phyloP scores from a whole-genome alignment of 176 grass and related monocot species.

The Carex scoparia region DNA sequence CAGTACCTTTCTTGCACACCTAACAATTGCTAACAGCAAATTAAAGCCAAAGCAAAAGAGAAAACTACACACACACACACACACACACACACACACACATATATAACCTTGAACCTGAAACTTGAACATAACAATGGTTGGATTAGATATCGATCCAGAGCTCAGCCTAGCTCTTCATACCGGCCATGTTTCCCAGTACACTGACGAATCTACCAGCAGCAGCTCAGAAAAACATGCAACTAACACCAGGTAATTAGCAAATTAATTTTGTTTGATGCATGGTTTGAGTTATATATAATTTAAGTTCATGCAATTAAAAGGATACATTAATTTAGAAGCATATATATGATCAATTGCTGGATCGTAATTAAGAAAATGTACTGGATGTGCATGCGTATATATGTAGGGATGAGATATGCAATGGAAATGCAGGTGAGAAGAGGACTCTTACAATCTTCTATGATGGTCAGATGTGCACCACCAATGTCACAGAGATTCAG shows the following conservation, averaged over 20 bases:
- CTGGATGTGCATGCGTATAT: background rate
- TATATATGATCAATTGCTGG: background rate
- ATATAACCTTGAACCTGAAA: background rate
- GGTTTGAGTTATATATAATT: background rate
- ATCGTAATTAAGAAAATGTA: background rate
- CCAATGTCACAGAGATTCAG: slow-evolving; percentile 62
- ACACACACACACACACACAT: too few relatives aligned
- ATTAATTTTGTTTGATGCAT: background rate
- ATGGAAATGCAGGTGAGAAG: background rate
- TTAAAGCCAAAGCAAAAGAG: background rate
- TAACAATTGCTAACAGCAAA: background rate
- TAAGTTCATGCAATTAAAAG: background rate
- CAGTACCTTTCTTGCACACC: background rate
- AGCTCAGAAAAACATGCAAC: background rate
- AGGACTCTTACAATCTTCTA: slow-evolving; percentile 64
- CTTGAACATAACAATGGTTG: background rate
- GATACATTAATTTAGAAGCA: background rate
- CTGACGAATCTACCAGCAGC: background rate
- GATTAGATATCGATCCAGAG: slow-evolving; percentile 11
- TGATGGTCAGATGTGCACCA: slow-evolving; percentile 47
- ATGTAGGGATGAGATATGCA: background rate
- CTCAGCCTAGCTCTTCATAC: slow-evolving; percentile 5
- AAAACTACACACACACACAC: background rate
- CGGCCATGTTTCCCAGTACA: background rate
- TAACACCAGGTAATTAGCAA: background rate